Evolutionary conservation across 208 protist genomes (phyloP), one percentile per base, ranked within the genome.

Genomic region (Trypanosoma caninum): DNA sequence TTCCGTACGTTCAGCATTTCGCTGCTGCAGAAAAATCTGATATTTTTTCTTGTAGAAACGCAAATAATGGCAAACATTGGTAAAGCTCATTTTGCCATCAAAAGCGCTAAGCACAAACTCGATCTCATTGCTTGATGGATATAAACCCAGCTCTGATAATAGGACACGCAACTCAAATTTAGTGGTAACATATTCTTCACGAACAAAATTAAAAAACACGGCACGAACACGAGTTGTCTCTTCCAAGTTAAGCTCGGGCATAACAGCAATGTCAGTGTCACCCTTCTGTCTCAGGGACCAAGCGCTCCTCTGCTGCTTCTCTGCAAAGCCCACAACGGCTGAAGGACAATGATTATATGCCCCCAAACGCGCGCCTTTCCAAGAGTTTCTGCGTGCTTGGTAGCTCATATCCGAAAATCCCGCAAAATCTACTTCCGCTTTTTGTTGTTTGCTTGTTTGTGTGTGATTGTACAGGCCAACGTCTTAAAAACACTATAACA

Each of bases 41-140:
- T 58, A 89, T 40, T 87, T 67, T 37, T 77, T 65, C 73, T 94
- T 94, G 73, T 88, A 90, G 47, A 94, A 89, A 14, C 82, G 79
- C 38, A 94, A 72, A 72, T 89, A 94, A n/a, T 76, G 55, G 44
- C 73, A 78, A 1, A 94, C 61, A 28, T 71, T 66, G 3, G 72
- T 69, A 45, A 91, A 65, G 58, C 71, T 89, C n/a, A 94, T 65
- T 18, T 78, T 81, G 16, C 61, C 56, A n/a, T 81, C 78, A 60
- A 68, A 81, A 22, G 75, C 74, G 20, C 71, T 46, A 13, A 94
- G 69, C 14, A 91, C 41, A 18, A 91, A 52, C 16, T 59, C 23
- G n/a, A 94, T 56, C 54, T 94, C 84, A 22, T 75, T 63, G 44
- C 89, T 79, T 14, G 65, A 74, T 0, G 87, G 87, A 62, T 91